phyloP scores from a whole-genome alignment of 768 basidiomycete species.

The Gloeostereum incarnatum region DNA sequence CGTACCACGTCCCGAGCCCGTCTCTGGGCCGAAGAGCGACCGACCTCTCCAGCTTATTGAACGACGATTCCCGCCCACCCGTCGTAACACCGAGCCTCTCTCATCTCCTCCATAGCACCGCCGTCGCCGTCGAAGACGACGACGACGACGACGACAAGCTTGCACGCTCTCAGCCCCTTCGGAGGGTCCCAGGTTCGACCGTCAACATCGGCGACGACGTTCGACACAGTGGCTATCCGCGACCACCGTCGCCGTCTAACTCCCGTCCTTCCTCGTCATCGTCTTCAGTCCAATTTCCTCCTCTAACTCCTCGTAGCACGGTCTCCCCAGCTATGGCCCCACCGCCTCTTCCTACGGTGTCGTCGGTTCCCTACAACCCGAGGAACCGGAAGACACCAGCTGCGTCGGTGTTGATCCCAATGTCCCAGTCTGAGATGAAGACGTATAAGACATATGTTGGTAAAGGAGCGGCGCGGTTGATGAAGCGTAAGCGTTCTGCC shows the following conservation, averaged over 20 bases:
- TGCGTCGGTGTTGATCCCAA: slow-evolving; percentile 51
- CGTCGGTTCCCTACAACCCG: too few species aligned
- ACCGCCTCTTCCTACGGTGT: slow-evolving; percentile 32
- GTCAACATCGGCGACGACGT: slow-evolving; percentile 15
- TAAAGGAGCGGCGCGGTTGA: slow-evolving; percentile 41
- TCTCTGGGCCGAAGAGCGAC: slow-evolving; percentile 55
- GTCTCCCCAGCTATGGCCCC: slow-evolving; percentile 23
- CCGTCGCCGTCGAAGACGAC: slow-evolving; percentile 20
- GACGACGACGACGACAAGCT: slow-evolving; percentile 21
- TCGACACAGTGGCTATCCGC: slow-evolving; percentile 16
- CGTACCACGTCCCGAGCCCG: slow-evolving; percentile 34
- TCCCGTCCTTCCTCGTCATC: slow-evolving; percentile 29
- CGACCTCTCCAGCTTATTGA: slow-evolving; percentile 70
- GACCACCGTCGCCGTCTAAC: slow-evolving; percentile 14
- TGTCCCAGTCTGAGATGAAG: slow-evolving; percentile 54
- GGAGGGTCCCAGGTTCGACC: slow-evolving; percentile 12
- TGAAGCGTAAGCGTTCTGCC: slow-evolving; percentile 43
- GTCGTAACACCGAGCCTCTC: slow-evolving; percentile 33
- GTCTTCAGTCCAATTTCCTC: slow-evolving; percentile 18
- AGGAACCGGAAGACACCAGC: slow-evolving; percentile 51
- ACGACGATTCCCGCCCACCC: slow-evolving; percentile 38
- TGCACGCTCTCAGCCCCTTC: slow-evolving; percentile 19
- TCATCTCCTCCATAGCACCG: slow-evolving; percentile 27
- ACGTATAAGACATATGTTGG: slow-evolving; percentile 49
- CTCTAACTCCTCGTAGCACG: slow-evolving; percentile 18